These are phyloP conservation scores for Cerioporus squamosus DNA, from an alignment of 1,284 basidiomycete genomes.

Conservation along the genomic window DNA sequence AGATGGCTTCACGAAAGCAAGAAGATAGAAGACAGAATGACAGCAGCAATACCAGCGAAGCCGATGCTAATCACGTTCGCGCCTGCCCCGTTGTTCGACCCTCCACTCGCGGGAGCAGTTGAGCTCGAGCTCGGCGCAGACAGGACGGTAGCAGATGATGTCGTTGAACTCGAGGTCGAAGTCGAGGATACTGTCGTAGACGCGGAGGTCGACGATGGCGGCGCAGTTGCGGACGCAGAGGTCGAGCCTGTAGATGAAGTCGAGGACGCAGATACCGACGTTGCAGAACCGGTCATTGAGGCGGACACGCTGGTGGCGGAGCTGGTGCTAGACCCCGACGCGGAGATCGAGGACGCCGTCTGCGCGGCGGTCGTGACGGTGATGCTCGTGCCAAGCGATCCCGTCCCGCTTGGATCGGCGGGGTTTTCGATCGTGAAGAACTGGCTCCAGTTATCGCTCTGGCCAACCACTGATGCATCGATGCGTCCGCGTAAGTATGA, in stretches of 20 bases:
- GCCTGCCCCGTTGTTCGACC: too few relatives aligned
- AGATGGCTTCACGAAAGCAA: too few relatives aligned
- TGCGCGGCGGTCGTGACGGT: background rate
- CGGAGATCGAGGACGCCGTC: background rate
- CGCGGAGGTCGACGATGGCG: background rate
- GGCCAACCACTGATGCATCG: conserved; percentile 2
- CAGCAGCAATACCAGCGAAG: too few relatives aligned
- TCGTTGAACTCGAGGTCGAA: background rate
- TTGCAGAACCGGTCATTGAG: background rate
- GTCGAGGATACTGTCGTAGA: background rate
- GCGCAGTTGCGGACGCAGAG: background rate
- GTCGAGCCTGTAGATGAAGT: background rate
- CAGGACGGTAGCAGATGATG: too few relatives aligned
- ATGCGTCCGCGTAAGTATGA: background rate
- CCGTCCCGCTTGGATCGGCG: conserved; percentile 2
- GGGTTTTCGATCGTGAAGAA: conserved; percentile 9
- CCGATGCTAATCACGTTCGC: too few relatives aligned
- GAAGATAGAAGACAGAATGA: too few relatives aligned
- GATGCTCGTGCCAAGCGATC: background rate
- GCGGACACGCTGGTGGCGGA: background rate
- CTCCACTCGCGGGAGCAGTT: too few relatives aligned
- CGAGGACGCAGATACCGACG: background rate
- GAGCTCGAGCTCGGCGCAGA: too few relatives aligned
- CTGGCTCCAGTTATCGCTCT: conserved; percentile 6
- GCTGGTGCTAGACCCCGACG: background rate